phyloP scores from a whole-genome alignment of 2,329 filamentous ascomycete species.

The Davidsoniella virescens region DNA sequence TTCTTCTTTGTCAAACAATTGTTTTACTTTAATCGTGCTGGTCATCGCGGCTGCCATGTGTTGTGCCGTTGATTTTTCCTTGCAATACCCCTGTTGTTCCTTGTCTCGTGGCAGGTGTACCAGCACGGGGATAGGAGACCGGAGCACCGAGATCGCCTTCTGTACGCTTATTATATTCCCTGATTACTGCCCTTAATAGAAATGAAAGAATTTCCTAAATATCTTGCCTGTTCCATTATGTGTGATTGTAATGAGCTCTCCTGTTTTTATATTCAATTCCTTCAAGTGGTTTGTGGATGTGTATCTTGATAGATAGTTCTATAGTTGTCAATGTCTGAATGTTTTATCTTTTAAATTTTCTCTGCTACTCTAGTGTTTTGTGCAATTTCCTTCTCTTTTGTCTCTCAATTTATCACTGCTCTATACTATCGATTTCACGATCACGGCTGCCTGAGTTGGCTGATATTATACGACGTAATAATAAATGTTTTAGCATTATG shows the following conservation, averaged over 20 bases:
- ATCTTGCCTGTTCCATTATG: not conserved
- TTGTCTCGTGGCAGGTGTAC: conserved; percentile 4
- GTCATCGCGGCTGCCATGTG: conserved; percentile 8
- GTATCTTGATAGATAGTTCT: not conserved
- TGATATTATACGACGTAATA: too few species aligned
- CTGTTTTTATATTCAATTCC: not conserved
- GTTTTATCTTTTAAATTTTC: too few species aligned
- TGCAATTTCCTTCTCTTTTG: too few species aligned
- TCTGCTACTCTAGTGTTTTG: too few species aligned
- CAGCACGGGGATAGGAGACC: conserved; percentile 4
- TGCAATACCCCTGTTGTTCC: not conserved
- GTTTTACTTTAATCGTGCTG: conserved; percentile 7
- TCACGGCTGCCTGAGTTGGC: too few species aligned
- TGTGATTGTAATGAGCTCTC: not conserved
- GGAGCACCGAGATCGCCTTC: conserved; percentile 4
- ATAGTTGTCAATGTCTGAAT: too few species aligned
- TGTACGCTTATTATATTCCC: conserved; percentile 7
- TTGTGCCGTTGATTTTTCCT: conserved; percentile 7
- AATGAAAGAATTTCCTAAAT: conserved; percentile 5
- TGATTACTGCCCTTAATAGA: conserved; percentile 7
- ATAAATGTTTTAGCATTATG: too few species aligned
- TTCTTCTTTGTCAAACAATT: not conserved
- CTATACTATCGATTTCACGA: too few species aligned
- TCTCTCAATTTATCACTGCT: too few species aligned
- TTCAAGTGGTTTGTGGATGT: not conserved